Evolutionary conservation across 2,329 filamentous ascomycete species (phyloP), one percentile per base, ranked within the genome.

Genomic region (Metarhizium rileyi): DNA sequence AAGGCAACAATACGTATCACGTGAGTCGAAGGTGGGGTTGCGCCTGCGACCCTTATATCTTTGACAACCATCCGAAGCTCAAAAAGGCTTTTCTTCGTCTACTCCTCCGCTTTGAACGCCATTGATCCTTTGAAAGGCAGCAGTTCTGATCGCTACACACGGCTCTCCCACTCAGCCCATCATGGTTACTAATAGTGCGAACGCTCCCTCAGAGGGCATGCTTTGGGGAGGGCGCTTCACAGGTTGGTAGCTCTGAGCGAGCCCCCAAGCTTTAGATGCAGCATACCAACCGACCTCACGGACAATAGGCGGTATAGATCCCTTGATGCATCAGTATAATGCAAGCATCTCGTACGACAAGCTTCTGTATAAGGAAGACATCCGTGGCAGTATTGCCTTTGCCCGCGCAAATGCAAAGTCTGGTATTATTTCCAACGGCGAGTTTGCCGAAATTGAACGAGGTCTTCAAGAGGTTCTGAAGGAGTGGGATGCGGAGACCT

Each of bases 261-360:
- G 25, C 12, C n/a, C n/a, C n/a, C n/a, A 5, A 9, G 25, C 2
- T 36, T 46, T 44, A 30, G 22, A 22, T 46, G 16, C 35, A 44
- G 35, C 51, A 5, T 43, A 49, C 57, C 64, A 44, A 61, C 55
- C 42, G 44, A 61, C 55, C 42, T 53, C 48, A 23, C 49, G 48
- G 20, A 40, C 16, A 44, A 50, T 59, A 86, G 86, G 87, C 72
- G 85, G 80, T 58, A 80, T 91, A 57, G 87, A 94, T 69, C 87
- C 88, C 48, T 77, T 94, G 47, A 95, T 95, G 88, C 77, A 83
- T 53, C 76, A 85, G 57, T 95, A 91, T 74, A 95, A 95, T 66
- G 83, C 84, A 60, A 85, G 80, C 48, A 84, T 95, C 58, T 81
- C 80, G 63, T 90, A 86, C 68, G 89, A 95, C 68, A 81, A 83